Evolutionary conservation across 163 green algal species (phyloP).

Genomic region (Chlamydomonas reinhardtii): DNA sequence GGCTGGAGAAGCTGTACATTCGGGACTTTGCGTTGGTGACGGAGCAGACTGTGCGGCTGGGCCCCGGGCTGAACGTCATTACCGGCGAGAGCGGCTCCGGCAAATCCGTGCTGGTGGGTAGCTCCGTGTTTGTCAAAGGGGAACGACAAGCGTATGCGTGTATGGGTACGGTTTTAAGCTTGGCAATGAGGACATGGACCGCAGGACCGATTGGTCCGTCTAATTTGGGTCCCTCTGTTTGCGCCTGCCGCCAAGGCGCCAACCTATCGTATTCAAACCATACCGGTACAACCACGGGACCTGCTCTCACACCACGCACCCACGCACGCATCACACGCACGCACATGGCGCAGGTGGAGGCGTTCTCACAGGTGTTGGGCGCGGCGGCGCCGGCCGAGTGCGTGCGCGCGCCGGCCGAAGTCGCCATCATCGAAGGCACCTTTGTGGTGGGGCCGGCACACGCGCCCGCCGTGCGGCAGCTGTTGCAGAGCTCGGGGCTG

Average conservation of each 20-base stretch:
- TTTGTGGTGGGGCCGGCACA: conserved; percentile 54
- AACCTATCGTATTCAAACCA: no score
- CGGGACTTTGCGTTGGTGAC: conserved; percentile 89
- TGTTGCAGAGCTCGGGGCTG: conserved; percentile 57
- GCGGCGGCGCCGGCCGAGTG: conserved; percentile 60
- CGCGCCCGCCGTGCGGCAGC: conserved; percentile 4
- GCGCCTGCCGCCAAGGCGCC: no score
- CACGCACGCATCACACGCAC: neutral
- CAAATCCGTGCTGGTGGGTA: conserved; percentile 58
- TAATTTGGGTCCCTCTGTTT: no score
- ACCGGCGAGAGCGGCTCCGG: conserved; percentile 85
- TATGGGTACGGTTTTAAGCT: no score
- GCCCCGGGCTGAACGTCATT: conserved; percentile 88
- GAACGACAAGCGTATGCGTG: no score
- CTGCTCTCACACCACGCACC: no score
- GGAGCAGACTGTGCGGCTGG: conserved; percentile 75
- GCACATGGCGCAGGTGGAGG: conserved; percentile 60
- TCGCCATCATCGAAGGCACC: conserved; percentile 65
- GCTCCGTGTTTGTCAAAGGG: no score
- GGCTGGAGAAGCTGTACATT: conserved; percentile 63
- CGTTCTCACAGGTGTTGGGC: conserved; percentile 79
- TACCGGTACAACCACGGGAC: no score
- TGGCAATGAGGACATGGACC: no score
- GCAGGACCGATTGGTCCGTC: no score
- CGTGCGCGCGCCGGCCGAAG: conserved; percentile 71